Evolutionary conservation across 371 early-diverging fungal species (phyloP).

Genomic region (Dentiscutata heterogama): DNA sequence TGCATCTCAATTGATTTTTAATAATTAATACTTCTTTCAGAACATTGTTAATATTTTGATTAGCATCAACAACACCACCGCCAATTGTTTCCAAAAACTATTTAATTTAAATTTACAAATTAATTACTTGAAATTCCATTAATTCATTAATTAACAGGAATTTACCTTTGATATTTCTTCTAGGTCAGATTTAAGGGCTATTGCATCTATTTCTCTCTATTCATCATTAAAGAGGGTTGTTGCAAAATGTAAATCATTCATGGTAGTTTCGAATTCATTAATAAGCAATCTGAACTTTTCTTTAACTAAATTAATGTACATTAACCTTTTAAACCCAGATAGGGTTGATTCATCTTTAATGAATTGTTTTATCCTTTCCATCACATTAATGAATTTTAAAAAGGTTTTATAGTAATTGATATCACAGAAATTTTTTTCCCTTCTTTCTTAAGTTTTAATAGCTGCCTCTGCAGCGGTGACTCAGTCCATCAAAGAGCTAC

Average conservation of each 20-base stretch:
- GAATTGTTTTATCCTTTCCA: slow-evolving; percentile 24
- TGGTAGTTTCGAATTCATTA: slow-evolving; percentile 10
- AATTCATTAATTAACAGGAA: too few relatives aligned
- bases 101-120: background rate
- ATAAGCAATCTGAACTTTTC: background rate
- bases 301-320: background rate
- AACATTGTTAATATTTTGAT: slow-evolving; percentile 27
- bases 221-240: background rate
- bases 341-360: slow-evolving; percentile 11
- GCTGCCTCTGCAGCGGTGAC: slow-evolving; percentile 23
- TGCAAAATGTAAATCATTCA: slow-evolving; percentile 7
- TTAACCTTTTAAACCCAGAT: slow-evolving; percentile 12
- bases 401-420: slow-evolving; percentile 21
- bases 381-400: background rate
- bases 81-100: slow-evolving; percentile 23
- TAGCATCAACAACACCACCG: background rate
- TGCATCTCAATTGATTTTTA: background rate
- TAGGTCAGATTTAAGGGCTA: slow-evolving; percentile 18
- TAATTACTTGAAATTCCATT: background rate
- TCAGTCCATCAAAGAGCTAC: slow-evolving; percentile 22
- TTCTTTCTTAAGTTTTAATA: background rate
- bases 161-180: background rate
- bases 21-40: slow-evolving; percentile 13
- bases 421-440: background rate
- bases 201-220: slow-evolving; percentile 15